Evolutionary conservation across 2,329 filamentous ascomycete genomes (phyloP), one percentile per base, ranked within the genome.

Genomic region (Paracoccidioides brasiliensis): DNA sequence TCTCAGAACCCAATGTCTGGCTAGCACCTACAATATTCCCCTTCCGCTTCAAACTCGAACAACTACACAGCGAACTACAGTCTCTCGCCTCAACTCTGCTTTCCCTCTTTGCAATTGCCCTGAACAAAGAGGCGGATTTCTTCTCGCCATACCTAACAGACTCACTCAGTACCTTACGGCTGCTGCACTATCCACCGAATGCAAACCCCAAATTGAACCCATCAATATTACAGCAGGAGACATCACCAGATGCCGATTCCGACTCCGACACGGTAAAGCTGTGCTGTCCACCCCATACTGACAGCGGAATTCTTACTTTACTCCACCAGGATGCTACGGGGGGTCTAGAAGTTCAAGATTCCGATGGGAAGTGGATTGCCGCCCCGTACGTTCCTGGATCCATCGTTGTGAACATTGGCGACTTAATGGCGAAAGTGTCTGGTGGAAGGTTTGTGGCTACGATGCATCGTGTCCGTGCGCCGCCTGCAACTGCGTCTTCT

Each of bases 271-370:
- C 54, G 0, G 58, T 60, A 38, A 61, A 64, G n/a, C 48, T 66
- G 9, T 64, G 64, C 53, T 66, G 65, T 59, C 61, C 66, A n/a
- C 62, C 64, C 1, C 65, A 69, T 50, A 69, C 67, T 14, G 75
- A 78, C 62, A 74, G 69, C 53, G 74, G 74, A 1, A 74, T 76
- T 55, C 65, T 77, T 22, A 78, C 75, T 0, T 64, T 78, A 2
- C 66, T 78, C 14, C 72, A 76, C 59, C 74, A 77, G 63, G 75
- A 76, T 61, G 59, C 66, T 4, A 74, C 72, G 1, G 73, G 73
- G 28, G 76, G 74, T 0, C 65, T 78, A 3, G 74, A 78, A 62
- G 74, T 78, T 1, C 67, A 69, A 44, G 72, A 76, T 56, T 67
- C 69, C 3, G 63, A 66, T 5, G 71, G 69, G 1, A 59, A 69